Evolutionary conservation across 2,329 filamentous ascomycete species (phyloP).

Genomic region (Emericellopsis cladophorae): DNA sequence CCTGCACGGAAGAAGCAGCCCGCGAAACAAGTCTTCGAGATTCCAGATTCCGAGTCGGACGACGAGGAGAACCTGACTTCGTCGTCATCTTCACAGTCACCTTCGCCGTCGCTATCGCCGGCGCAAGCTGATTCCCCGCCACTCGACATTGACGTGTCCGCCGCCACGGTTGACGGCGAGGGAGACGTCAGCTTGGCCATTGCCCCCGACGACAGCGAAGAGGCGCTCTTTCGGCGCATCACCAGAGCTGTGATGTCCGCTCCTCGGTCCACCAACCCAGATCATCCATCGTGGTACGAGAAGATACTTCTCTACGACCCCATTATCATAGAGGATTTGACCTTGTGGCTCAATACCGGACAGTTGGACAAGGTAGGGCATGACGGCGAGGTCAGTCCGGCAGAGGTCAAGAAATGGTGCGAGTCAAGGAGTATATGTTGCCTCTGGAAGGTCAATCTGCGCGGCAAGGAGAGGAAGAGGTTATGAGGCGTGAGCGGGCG

Average conservation of each 20-base stretch:
- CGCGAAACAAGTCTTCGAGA: constrained; percentile 23
- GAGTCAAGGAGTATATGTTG: constrained; percentile 79
- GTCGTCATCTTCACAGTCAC: constrained; percentile 1
- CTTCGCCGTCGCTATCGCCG: constrained; percentile 6
- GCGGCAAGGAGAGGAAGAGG: constrained; percentile 41
- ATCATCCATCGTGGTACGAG: constrained; percentile 66
- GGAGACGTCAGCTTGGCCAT: no score
- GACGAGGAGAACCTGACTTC: constrained; percentile 9
- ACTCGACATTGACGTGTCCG: no score
- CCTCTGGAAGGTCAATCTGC: constrained; percentile 49
- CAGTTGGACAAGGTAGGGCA: constrained; percentile 49
- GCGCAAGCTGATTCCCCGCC: constrained; percentile 15
- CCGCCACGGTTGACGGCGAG: no score
- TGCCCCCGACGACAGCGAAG: constrained; percentile 26
- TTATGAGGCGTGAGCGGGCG: constrained; percentile 4
- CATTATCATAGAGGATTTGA: constrained; percentile 75
- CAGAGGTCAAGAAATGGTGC: constrained; percentile 78
- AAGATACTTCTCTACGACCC: constrained; percentile 92
- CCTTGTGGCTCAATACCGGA: constrained; percentile 68
- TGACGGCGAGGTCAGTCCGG: constrained; percentile 49
- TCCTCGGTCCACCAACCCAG: constrained; percentile 34
- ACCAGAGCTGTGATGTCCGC: constrained; percentile 39
- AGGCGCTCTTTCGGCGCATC: constrained; percentile 36
- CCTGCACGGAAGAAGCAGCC: not conserved
- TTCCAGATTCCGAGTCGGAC: constrained; percentile 38